Evolutionary conservation across 2,329 filamentous ascomycete species (phyloP), one percentile per base, ranked within the genome.

Genomic region (Xylaria sp.): DNA sequence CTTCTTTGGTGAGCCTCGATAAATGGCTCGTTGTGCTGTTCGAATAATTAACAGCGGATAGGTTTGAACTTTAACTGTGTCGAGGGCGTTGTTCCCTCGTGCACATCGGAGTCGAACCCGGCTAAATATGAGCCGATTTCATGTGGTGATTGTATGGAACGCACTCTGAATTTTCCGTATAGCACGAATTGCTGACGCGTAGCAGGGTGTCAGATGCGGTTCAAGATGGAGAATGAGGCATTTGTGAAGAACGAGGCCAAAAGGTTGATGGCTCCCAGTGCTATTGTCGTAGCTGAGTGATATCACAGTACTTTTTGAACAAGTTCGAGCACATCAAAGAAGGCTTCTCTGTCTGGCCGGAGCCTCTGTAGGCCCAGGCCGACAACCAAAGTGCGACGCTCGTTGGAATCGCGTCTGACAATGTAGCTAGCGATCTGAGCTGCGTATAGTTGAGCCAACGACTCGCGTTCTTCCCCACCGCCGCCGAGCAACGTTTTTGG

Each of bases 401-500:
- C 88, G 56, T 89, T 85, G 1, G 93, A 90, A 62, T 92, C 86
- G 71, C 90, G 90, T 68, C 91, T 88, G 20, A 90, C 86, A 68
- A 99, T 87, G 48, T 91, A 88, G 76, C 91, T 97, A 5, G 92
- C 96, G 73, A 98, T 91, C 76, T 98, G 95, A 52, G 93, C 93
- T 2, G 94, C 94, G 76, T 97, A 91, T 1, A 98, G 88, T 79
- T 98, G 94, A 1, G 94, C 95, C 5, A 97, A 80, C 0, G 92
- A 93, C 77, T 98, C 94, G 52, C 94, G 88, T 56, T 92, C 90
- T 62, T 91, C 86, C 39, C 91, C 90, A 55, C 94, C 94, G 10
- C 92, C 94, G 2, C 96, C 96, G 0, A 99, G 85, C 2, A 99
- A 83, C 0, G 94, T 97, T 46, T 90, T 95, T 1, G 96, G 93